Percentiles rank a stretch among this genome's conserved stretches.
Evolutionary conservation across 1,284 basidiomycete species (phyloP).

Genomic region (Trametes versicolor): DNA sequence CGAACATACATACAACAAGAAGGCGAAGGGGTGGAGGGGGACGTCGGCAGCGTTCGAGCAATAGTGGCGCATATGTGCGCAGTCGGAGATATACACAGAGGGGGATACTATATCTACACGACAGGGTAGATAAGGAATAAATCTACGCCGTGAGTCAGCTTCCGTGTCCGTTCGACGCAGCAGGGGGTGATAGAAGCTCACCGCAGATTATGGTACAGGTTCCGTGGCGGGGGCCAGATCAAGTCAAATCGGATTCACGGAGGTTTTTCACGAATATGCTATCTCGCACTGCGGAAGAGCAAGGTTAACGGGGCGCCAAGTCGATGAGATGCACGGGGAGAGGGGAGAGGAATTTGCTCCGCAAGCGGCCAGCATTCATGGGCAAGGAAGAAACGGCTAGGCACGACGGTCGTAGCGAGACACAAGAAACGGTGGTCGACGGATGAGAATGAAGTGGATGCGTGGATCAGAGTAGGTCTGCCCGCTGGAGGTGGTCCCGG

Average conservation of each 20-base stretch:
- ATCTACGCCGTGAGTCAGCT: conserved; percentile 2
- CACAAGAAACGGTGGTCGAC: background rate
- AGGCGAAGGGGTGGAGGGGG: background rate
- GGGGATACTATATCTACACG: conserved; percentile 18
- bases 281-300: conserved; percentile 24
- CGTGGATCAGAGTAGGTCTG: conserved; percentile 61
- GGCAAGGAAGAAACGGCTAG: background rate
- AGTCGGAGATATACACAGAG: conserved; percentile 2
- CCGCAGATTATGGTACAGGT: conserved; percentile 16
- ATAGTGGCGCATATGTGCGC: background rate
- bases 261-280: conserved; percentile 30
- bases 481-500: conserved; percentile 60
- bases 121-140: conserved; percentile 19
- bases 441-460: background rate
- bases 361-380: background rate
- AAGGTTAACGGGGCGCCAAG: conserved; percentile 11
- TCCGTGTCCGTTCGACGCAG: background rate
- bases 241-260: conserved; percentile 23
- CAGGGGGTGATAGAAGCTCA: background rate
- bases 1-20: conserved; percentile 10
- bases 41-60: background rate
- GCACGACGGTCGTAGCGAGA: background rate
- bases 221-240: background rate
- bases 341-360: background rate
- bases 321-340: background rate